phyloP scores from a whole-genome alignment of 2,329 filamentous ascomycete genomes.

The Fusarium guadeloupense region DNA sequence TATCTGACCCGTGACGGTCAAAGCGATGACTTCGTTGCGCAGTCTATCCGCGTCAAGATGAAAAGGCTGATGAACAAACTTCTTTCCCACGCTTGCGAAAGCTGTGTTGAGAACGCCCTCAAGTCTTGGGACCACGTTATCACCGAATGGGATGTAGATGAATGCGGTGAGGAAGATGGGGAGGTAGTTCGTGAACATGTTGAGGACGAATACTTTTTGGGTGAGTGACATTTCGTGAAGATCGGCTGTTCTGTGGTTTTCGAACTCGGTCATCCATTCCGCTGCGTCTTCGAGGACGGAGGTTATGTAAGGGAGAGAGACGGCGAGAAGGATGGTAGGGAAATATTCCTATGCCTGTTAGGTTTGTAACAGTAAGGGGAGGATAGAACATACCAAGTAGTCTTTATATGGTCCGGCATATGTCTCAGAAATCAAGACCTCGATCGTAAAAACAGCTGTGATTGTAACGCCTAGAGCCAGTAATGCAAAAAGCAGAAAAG shows the following conservation, averaged over 20 bases:
- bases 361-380: background rate
- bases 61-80: slow-evolving; percentile 67
- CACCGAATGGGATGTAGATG: slow-evolving; percentile 80
- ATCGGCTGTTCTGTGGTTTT: slow-evolving; percentile 79
- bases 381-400: slow-evolving; percentile 61
- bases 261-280: slow-evolving; percentile 71
- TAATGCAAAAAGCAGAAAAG: slow-evolving; percentile 70
- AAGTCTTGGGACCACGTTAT: slow-evolving; percentile 72
- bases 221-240: slow-evolving; percentile 75
- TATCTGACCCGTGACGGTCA: slow-evolving; percentile 77
- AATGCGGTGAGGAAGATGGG: slow-evolving; percentile 81
- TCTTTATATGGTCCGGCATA: slow-evolving; percentile 75
- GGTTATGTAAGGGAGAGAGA: slow-evolving; percentile 71
- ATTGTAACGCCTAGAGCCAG: slow-evolving; percentile 72
- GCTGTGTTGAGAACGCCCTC: slow-evolving; percentile 67
- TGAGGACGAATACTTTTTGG: slow-evolving; percentile 79
- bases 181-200: slow-evolving; percentile 83
- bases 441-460: slow-evolving; percentile 74
- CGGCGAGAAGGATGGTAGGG: slow-evolving; percentile 75
- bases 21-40: slow-evolving; percentile 77
- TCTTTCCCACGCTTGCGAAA: slow-evolving; percentile 51
- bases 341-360: slow-evolving; percentile 68
- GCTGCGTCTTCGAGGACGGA: slow-evolving; percentile 71
- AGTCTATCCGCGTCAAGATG: slow-evolving; percentile 72
- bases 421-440: slow-evolving; percentile 78